These are phyloP conservation scores for Sisymbrium irio DNA, from an alignment of 345 rosid species.

Conservation along the genomic window DNA sequence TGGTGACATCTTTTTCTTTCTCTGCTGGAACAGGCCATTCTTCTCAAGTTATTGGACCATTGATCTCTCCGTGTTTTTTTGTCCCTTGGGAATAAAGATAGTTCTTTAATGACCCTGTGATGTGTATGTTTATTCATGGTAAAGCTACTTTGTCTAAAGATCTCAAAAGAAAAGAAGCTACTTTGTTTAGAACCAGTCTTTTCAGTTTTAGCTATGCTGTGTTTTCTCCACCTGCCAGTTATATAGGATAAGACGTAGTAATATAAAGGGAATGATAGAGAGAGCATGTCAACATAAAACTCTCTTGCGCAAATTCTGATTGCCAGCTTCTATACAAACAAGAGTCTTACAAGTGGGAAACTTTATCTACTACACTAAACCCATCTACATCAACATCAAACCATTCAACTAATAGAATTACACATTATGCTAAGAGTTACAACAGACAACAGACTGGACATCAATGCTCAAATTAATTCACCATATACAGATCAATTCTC, in stretches of 20 bases:
- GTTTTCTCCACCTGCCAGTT: neutral
- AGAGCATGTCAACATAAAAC: neutral
- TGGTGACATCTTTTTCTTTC: neutral
- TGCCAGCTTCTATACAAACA: neutral
- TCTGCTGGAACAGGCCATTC: constrained; percentile 37
- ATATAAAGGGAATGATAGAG: neutral
- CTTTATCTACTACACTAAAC: constrained; percentile 9
- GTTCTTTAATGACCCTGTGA: neutral
- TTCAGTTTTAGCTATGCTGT: neutral
- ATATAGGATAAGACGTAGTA: neutral
- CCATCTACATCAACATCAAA: neutral
- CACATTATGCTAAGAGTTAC: neutral
- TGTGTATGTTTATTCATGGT: neutral
- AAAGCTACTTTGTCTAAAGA: neutral
- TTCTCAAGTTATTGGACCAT: constrained; percentile 41
- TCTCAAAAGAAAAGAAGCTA: neutral
- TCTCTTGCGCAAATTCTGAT: neutral
- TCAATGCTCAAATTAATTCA: neutral
- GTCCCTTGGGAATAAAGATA: neutral
- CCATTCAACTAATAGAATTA: neutral
- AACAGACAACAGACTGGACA: neutral
- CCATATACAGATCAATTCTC: neutral
- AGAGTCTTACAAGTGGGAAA: neutral
- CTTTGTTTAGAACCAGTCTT: neutral
- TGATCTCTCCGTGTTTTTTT: constrained; percentile 17